Percentiles rank a stretch among this genome's conserved stretches.
phyloP scores from a whole-genome alignment of 768 basidiomycete genomes.

The Pleurotus djamor region DNA sequence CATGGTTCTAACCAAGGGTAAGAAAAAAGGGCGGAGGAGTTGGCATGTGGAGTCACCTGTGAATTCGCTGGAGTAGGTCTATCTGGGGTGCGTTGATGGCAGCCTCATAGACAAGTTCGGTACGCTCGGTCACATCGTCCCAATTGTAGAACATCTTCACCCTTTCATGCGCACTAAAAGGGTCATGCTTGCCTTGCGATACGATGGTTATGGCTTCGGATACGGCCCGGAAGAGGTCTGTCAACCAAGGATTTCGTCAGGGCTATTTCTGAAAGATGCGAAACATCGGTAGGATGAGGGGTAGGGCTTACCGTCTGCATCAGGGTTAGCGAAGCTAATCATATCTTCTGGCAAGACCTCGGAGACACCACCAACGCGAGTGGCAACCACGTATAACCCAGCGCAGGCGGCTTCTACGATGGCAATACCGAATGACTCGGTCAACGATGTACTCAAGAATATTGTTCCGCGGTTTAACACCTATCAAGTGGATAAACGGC shows the following conservation, averaged over 20 bases:
- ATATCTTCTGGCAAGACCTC: constrained; percentile 93
- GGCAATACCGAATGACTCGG: constrained; percentile 97
- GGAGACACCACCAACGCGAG: constrained; percentile 92
- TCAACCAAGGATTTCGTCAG: not conserved
- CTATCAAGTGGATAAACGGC: constrained; percentile 29
- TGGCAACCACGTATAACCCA: constrained; percentile 92
- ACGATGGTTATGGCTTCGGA: constrained; percentile 78
- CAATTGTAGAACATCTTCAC: constrained; percentile 87
- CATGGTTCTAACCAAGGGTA: constrained; percentile 54
- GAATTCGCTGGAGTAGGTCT: constrained; percentile 77
- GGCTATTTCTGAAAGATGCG: not conserved
- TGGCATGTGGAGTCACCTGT: constrained; percentile 44
- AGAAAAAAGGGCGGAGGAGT: not conserved
- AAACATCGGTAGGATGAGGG: not conserved
- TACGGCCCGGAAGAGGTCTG: constrained; percentile 85
- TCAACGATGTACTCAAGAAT: constrained; percentile 93
- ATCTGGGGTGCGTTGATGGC: constrained; percentile 61
- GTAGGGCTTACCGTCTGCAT: constrained; percentile 90
- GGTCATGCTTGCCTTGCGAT: constrained; percentile 66
- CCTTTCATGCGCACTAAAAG: constrained; percentile 70
- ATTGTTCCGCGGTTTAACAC: constrained; percentile 87
- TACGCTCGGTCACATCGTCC: constrained; percentile 74
- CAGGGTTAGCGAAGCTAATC: constrained; percentile 93
- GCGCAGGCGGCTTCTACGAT: constrained; percentile 96
- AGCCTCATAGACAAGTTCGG: constrained; percentile 77